Base-by-base conservation (phyloP, 768 basidiomycete species). In the Kondoa malvinella region DNA sequence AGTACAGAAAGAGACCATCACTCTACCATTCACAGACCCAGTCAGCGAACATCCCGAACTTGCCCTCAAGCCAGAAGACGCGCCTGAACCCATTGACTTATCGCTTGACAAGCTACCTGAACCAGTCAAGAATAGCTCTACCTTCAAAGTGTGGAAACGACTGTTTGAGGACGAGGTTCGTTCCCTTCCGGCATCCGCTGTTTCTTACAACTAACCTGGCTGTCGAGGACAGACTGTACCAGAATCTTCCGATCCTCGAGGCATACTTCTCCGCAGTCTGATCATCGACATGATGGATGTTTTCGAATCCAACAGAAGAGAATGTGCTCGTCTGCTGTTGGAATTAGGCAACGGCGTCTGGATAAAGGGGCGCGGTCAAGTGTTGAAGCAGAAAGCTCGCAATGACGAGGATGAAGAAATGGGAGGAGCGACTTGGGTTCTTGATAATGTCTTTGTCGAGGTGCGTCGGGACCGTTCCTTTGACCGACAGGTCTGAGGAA, bases 251-350 rank as follows among this genome's bases (percentile, higher is more conserved):
- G 34, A 16, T 27, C 31, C 58, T 16, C 27, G 34, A 50, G 69
- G 69, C 33, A n/a, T 67, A 14, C 60, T 30, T 29, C 81, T 95
- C 3, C 87, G 87, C 29, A 82, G 85, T 14, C 80, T 84, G 27
- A 76, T 95, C 12, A 77, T 84, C 4, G 92, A 96, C 74, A 82
- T 86, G 25, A 77, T 95, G 56, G 84, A 89, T 67, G 87, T 96
- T 17, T 97, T 89, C 73, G 94, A 97, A 76, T 83, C 95, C 63
- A 97, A 99, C 76, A 84, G 95, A 66, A 95, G 94, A 76, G 95
- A 99, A 73, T 88, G 87, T 71, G 92, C 95, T 0, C 81, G 88
- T 1, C 80, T 97, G 3, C 81, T 95, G 58, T 60, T 69, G 31
- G 71, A 71, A 33, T 59, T 71, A 21, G 66, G 68, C 26, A 72